These are phyloP conservation scores for Rosa lucieae DNA, from an alignment of 306 rosid genomes.

Conservation along the genomic window DNA sequence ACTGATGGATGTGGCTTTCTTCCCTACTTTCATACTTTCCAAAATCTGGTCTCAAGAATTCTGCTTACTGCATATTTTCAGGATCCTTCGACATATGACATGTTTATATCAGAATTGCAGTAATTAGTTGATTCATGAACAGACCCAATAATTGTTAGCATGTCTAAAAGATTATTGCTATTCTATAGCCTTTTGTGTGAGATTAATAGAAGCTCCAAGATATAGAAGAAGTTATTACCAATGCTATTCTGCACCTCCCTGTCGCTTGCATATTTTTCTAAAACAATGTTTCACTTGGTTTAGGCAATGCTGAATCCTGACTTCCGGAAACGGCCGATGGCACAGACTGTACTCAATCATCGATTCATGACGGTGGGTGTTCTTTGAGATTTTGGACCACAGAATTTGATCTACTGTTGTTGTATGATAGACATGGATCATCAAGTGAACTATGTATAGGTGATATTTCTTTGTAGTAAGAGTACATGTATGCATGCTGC, in stretches of 20 bases:
- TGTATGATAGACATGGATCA: not conserved
- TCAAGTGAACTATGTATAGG: not conserved
- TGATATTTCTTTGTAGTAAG: not conserved
- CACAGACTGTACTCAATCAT: constrained; percentile 72
- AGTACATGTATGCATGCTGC: not conserved
- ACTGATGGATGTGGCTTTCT: not conserved
- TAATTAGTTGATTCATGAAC: not conserved
- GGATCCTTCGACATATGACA: not conserved
- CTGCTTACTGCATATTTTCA: not conserved
- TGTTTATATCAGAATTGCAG: not conserved
- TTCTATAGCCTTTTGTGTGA: not conserved
- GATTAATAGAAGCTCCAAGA: not conserved
- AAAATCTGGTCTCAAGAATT: not conserved
- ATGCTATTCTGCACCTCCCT: not conserved
- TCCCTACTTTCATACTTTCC: not conserved
- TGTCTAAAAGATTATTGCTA: not conserved
- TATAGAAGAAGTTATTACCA: not conserved
- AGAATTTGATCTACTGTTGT: not conserved
- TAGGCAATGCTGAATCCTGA: constrained; percentile 76
- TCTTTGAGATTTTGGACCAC: constrained; percentile 38
- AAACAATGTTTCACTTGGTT: not conserved
- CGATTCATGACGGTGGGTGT: constrained; percentile 53
- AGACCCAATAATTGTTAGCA: not conserved
- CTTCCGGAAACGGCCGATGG: constrained; percentile 69
- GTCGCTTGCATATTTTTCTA: constrained; percentile 13